Evolutionary conservation across 2,329 filamentous ascomycete species (phyloP).

Genomic region (Fusarium sororula): DNA sequence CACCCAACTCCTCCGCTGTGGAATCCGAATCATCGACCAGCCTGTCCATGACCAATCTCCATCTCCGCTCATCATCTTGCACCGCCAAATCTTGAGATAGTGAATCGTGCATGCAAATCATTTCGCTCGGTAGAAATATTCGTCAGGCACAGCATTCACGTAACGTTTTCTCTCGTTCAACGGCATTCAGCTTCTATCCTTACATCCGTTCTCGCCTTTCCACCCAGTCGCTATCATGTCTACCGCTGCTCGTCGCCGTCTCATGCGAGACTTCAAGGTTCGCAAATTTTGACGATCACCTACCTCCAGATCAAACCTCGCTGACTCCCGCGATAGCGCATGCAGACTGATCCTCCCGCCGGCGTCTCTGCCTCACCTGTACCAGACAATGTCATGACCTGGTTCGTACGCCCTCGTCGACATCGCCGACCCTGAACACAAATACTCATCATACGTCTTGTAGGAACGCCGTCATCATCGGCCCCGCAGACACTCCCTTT

Average conservation of each 20-base stretch:
- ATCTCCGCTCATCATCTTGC: constrained; percentile 29
- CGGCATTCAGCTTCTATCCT: background rate
- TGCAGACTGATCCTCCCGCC: constrained; percentile 98
- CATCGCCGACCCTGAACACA: constrained; percentile 6
- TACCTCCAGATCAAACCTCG: background rate
- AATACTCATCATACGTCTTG: constrained; percentile 32
- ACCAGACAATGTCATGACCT: constrained; percentile 97
- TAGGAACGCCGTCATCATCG: constrained; percentile 99
- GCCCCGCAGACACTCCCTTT: constrained; percentile 94
- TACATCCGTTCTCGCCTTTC: background rate
- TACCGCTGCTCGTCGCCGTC: constrained; percentile 90
- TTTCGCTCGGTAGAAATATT: background rate
- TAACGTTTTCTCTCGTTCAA: background rate
- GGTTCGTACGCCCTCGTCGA: constrained; percentile 63
- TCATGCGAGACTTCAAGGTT: constrained; percentile 99
- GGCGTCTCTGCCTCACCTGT: constrained; percentile 96
- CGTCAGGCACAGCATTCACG: background rate
- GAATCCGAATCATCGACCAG: constrained; percentile 26
- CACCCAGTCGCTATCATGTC: constrained; percentile 64
- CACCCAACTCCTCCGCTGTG: constrained; percentile 21
- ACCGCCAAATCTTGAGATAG: constrained; percentile 15
- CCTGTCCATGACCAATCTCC: constrained; percentile 42
- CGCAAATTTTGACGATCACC: constrained; percentile 7
- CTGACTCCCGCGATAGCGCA: constrained; percentile 70
- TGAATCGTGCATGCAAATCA: constrained; percentile 17